Conservation (phyloP, 345 rosid species). For the Cardamine resedifolia region DNA sequence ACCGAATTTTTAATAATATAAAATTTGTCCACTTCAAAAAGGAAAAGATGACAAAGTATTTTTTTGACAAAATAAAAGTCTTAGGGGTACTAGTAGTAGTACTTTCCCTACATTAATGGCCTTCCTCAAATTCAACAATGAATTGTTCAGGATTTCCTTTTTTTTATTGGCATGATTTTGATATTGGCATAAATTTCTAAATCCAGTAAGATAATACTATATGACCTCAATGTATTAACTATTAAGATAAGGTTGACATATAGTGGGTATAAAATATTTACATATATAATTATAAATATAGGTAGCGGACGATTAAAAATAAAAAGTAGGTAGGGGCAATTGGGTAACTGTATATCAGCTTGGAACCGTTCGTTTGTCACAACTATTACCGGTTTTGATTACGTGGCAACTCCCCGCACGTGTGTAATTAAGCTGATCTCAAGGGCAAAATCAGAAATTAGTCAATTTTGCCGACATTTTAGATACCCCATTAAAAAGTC, state of each 20-base stretch:
- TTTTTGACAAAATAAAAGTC: neutral
- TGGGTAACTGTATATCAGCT: neutral
- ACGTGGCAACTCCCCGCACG: constrained; percentile 32
- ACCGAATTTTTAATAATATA: neutral
- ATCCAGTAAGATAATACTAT: neutral
- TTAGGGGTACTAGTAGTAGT: neutral
- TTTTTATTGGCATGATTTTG: neutral
- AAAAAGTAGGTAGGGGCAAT: constrained; percentile 4
- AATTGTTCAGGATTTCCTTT: constrained; percentile 8
- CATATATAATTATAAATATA: too few relatives aligned
- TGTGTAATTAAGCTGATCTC: constrained; percentile 5
- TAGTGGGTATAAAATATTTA: too few relatives aligned
- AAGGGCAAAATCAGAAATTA: neutral
- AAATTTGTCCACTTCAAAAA: neutral
- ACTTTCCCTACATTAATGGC: neutral
- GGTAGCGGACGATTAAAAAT: neutral
- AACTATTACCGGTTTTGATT: neutral
- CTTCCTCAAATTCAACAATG: constrained; percentile 16
- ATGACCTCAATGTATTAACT: too few relatives aligned
- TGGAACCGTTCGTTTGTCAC: constrained; percentile 6
- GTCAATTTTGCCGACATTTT: constrained; percentile 30
- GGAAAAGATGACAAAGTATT: neutral
- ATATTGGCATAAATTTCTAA: neutral
- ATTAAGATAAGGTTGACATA: too few relatives aligned
- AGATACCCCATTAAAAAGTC: too few relatives aligned